Conservation (phyloP, 371 early-diverging fungal genomes). For the Mortierella sp. region DNA sequence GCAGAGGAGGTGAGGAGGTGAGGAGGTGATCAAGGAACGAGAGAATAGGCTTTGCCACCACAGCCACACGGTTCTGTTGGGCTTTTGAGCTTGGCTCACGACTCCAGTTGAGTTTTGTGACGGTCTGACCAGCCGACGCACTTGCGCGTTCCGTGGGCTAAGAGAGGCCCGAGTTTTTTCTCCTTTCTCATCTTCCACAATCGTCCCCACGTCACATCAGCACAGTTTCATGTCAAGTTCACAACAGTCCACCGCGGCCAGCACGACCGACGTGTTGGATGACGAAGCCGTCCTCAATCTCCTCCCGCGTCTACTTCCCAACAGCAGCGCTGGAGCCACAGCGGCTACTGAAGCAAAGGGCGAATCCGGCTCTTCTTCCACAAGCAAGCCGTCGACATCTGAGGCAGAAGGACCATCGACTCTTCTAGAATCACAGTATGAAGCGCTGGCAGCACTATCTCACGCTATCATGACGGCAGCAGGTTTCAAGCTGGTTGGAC, state of each 20-base stretch:
- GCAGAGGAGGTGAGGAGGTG: too few species aligned
- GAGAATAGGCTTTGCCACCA: too few species aligned
- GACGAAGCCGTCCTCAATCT: constrained; percentile 33
- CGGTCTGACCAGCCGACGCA: too few species aligned
- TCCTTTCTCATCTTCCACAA: background rate
- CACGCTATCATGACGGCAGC: constrained; percentile 71
- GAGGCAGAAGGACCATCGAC: background rate
- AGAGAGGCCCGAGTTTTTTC: too few species aligned
- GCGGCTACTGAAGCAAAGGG: background rate
- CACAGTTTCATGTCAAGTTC: constrained; percentile 26
- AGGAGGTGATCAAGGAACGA: too few species aligned
- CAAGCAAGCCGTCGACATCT: background rate
- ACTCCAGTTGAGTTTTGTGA: too few species aligned
- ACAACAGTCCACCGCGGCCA: constrained; percentile 18
- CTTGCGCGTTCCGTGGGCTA: too few species aligned
- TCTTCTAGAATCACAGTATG: constrained; percentile 59
- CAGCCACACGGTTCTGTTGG: too few species aligned
- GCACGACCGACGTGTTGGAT: constrained; percentile 24
- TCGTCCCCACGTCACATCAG: background rate
- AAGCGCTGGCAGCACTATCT: constrained; percentile 63
- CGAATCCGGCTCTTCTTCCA: background rate
- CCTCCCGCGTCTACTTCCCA: constrained; percentile 26
- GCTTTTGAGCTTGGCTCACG: too few species aligned
- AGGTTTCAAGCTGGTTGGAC: constrained; percentile 68
- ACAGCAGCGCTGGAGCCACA: background rate